Evolutionary conservation across 169 alveolate genomes (phyloP), one percentile per base, ranked within the genome.

Genomic region (Plasmodium chabaudi): DNA sequence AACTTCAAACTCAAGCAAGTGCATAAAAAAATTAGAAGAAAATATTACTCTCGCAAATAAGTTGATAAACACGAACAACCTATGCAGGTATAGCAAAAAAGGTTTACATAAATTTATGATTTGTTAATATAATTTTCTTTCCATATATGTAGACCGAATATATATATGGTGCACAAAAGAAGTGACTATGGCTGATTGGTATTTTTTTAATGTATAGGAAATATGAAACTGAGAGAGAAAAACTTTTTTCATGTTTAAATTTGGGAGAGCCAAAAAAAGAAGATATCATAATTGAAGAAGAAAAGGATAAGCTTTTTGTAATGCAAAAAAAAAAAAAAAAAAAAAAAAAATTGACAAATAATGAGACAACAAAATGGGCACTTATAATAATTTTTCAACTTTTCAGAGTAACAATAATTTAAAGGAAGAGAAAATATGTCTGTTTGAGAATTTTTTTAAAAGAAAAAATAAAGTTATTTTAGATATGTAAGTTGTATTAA

Each of bases 151-250:
- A 34, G 42, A 34, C 0, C 0, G 42, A 0, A 34, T 3, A 3
- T 34, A 34, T 34, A 3, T 34, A 34, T 34, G 42, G 0, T 5
- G 7, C 7, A 34, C 5, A 34, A 34, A 27, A 27, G 4, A 34
- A 34, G 42, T 34, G 42, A 34, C 0, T 34, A 34, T 34, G 6
- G 4, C 5, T 34, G 6, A 34, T 34, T 34, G 5, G 1, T 34
- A 34, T 34, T n/a, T 61, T 53, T 39, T 46, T n/a, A 17, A 17
- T 49, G 51, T 25, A 19, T 15, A 74, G 88, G 73, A 74, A 68
- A 21, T 74, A 60, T 55, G 88, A 74, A 47, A 74, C 74, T 1
- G 88, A 74, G 44, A 23, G 88, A n/a, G 88, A 74, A 61, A 34
- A 74, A 46, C 55, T 60, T 47, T 51, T 65, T 15, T 60, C 88